Conservation (phyloP, 371 early-diverging fungal species). For the Mucor lusitanicus region DNA sequence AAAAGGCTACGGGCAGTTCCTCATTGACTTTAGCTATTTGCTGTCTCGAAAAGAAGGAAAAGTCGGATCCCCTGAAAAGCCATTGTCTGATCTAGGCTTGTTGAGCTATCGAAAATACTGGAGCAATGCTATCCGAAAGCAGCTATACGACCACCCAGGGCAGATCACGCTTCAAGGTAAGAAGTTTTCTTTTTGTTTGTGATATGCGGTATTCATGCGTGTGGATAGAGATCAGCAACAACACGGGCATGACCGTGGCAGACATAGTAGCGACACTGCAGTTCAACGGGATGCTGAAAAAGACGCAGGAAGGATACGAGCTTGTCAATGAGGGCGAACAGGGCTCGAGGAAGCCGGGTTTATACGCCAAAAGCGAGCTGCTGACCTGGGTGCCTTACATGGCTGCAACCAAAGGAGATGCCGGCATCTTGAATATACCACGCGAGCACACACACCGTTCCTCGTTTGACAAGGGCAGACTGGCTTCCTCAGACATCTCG, state of each 20-base stretch:
- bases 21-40: slow-evolving; percentile 98
- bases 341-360: background rate
- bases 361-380: slow-evolving; percentile 14
- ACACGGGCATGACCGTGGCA: slow-evolving; percentile 70
- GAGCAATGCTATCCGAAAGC: slow-evolving; percentile 43
- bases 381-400: slow-evolving; percentile 25
- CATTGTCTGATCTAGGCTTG: slow-evolving; percentile 97
- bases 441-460: slow-evolving; percentile 3
- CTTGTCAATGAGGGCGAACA: background rate
- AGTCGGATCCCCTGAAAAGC: slow-evolving; percentile 97
- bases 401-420: slow-evolving; percentile 18
- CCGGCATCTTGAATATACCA: slow-evolving; percentile 27
- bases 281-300: slow-evolving; percentile 46
- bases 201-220: background rate
- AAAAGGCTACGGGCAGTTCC: slow-evolving; percentile 96
- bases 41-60: slow-evolving; percentile 87
- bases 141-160: slow-evolving; percentile 16
- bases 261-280: slow-evolving; percentile 76
- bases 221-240: slow-evolving; percentile 48
- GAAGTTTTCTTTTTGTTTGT: too few species aligned
- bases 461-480: background rate
- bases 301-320: slow-evolving; percentile 2
- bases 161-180: slow-evolving; percentile 21
- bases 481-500: slow-evolving; percentile 7
- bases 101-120: slow-evolving; percentile 92